phyloP scores from a whole-genome alignment of 176 grass and related monocot genomes.

The Cymbopogon citratus region DNA sequence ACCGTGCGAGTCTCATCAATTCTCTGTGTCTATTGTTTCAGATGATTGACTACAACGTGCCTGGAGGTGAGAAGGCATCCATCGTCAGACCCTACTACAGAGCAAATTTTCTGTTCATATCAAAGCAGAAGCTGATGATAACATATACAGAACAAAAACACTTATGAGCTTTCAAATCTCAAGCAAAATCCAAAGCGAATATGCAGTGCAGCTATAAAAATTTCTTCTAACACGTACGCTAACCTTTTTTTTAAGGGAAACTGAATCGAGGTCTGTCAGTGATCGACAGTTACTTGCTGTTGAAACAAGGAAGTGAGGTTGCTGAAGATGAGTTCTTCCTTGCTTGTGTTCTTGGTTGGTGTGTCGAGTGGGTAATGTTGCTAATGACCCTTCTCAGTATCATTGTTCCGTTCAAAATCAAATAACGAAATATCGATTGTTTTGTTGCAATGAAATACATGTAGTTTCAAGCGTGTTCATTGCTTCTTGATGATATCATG shows the following conservation, averaged over 20 bases:
- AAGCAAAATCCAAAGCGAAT: background rate
- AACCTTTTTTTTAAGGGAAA: conserved; percentile 23
- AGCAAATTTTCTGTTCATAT: background rate
- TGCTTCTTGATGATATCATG: conserved; percentile 65
- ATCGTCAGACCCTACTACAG: background rate
- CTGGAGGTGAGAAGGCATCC: conserved; percentile 23
- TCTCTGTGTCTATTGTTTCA: background rate
- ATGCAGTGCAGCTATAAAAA: background rate
- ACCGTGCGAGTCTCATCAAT: background rate
- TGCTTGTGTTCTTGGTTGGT: conserved; percentile 40
- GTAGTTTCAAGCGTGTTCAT: conserved; percentile 56
- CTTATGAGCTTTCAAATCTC: background rate
- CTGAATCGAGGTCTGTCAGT: conserved; percentile 38
- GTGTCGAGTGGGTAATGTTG: conserved; percentile 36
- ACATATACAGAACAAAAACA: background rate
- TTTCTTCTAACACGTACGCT: background rate
- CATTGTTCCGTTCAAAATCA: background rate
- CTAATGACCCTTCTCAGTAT: background rate
- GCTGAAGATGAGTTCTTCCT: conserved; percentile 35
- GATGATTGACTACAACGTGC: conserved; percentile 37
- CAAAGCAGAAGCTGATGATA: background rate
- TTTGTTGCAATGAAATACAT: background rate
- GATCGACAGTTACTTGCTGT: conserved; percentile 34
- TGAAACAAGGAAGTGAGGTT: conserved; percentile 29
- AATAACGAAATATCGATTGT: background rate